Conservation (phyloP, 2,329 filamentous ascomycete genomes). For the Lecanoromycetidae sp. region DNA sequence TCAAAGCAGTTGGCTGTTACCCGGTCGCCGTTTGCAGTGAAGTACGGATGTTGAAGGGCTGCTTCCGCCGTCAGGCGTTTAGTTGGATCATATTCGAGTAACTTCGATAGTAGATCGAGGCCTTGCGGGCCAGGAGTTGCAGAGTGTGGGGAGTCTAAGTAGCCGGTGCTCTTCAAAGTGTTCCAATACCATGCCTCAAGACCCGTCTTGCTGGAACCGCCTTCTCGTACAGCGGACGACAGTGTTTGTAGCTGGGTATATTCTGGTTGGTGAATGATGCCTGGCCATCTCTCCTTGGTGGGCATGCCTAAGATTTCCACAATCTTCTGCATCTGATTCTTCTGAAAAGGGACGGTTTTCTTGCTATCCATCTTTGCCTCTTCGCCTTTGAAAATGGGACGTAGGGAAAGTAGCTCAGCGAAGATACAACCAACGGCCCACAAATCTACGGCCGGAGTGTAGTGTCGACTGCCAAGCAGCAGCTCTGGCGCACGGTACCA, state of each 20-base stretch:
- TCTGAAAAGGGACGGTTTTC: conserved; percentile 92
- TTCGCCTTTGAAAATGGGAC: conserved; percentile 96
- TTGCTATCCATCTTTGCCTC: conserved; percentile 99
- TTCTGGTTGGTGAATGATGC: conserved; percentile 76
- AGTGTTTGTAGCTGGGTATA: conserved; percentile 55
- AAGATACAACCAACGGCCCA: conserved; percentile 99
- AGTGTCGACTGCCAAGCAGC: conserved; percentile 83
- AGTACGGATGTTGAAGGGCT: conserved; percentile 85
- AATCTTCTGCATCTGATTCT: conserved; percentile 98
- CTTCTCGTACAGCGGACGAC: conserved; percentile 28
- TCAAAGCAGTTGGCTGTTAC: conserved; percentile 81
- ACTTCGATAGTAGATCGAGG: conserved; percentile 64
- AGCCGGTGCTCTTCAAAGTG: conserved; percentile 50
- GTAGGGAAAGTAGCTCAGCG: conserved; percentile 75
- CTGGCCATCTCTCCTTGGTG: conserved; percentile 76
- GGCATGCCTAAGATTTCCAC: conserved; percentile 91
- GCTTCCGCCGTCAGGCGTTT: conserved; percentile 78
- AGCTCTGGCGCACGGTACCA: conserved; percentile 97
- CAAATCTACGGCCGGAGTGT: conserved; percentile 91
- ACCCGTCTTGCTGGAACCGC: conserved; percentile 41
- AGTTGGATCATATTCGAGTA: conserved; percentile 87
- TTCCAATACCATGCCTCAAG: conserved; percentile 73
- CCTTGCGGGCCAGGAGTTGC: conserved; percentile 61
- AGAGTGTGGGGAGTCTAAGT: conserved; percentile 36
- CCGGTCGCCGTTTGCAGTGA: conserved; percentile 50